Evolutionary conservation across 2,329 filamentous ascomycete species (phyloP).

Genomic region (Falciphora oryzae): DNA sequence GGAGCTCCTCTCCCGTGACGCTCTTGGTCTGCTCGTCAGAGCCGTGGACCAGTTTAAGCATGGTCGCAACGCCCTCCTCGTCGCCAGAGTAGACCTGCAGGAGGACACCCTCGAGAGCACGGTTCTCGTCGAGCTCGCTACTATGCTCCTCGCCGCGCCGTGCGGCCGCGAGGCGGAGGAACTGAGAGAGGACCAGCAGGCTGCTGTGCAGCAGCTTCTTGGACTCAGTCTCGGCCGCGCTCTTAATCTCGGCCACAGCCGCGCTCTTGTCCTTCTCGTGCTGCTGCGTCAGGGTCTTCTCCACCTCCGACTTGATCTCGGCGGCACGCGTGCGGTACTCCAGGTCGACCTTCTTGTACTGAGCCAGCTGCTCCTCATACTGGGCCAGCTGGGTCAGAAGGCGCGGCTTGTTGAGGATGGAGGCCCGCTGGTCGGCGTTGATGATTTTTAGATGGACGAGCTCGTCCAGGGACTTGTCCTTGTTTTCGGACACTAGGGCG

Average conservation of each 20-base stretch:
- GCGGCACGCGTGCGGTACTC: constrained; percentile 60
- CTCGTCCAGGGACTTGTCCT: constrained; percentile 65
- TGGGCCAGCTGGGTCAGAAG: constrained; percentile 64
- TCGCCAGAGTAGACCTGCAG: constrained; percentile 76
- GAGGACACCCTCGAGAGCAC: constrained; percentile 74
- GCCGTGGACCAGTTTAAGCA: constrained; percentile 72
- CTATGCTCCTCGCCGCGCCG: constrained; percentile 65
- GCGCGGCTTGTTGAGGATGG: constrained; percentile 69
- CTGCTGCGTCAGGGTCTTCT: constrained; percentile 49
- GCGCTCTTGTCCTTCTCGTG: constrained; percentile 49
- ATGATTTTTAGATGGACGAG: constrained; percentile 67
- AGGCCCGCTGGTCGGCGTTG: constrained; percentile 74
- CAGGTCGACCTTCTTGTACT: constrained; percentile 69
- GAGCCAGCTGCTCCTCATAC: constrained; percentile 66
- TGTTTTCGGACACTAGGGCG: constrained; percentile 60
- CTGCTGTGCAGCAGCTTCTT: constrained; percentile 55
- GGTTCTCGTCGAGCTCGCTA: constrained; percentile 62
- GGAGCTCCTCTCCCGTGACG: constrained; percentile 57
- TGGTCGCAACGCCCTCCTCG: constrained; percentile 65
- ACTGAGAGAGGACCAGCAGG: constrained; percentile 69
- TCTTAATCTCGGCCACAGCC: constrained; percentile 45
- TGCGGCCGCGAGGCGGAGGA: constrained; percentile 72
- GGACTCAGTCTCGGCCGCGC: constrained; percentile 48
- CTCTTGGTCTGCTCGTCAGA: constrained; percentile 60
- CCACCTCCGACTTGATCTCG: constrained; percentile 53